A percentile compares a stretch with the other conserved stretches of the same genome.
These are phyloP conservation scores for Linnemannia elongata DNA, from an alignment of 192 early-diverging fungal species.

Conservation along the genomic window DNA sequence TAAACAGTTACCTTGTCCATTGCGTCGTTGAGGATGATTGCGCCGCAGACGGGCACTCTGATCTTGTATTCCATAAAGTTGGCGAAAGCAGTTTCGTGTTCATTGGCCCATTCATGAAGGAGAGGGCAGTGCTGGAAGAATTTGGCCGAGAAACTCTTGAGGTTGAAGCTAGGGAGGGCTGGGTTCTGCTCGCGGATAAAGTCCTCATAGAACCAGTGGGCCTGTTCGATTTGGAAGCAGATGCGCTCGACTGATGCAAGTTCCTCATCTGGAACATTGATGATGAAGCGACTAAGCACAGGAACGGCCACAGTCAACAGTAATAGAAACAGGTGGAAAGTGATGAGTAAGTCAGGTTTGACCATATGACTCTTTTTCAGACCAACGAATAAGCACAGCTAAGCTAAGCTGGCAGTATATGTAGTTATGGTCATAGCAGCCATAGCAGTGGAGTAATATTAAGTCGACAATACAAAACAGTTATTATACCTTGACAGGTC, in stretches of 20 bases:
- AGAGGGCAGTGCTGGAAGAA: slow-evolving; percentile 94
- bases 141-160: slow-evolving; percentile 86
- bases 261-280: slow-evolving; percentile 98
- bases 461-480: background rate
- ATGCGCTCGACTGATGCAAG: slow-evolving; percentile 94
- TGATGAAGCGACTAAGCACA: slow-evolving; percentile 88
- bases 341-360: background rate
- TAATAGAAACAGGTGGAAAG: background rate
- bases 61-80: slow-evolving; percentile 97
- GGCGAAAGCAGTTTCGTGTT: slow-evolving; percentile 90
- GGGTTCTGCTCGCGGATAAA: slow-evolving; percentile 92
- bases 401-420: too few relatives aligned
- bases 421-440: too few relatives aligned
- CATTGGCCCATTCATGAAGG: slow-evolving; percentile 87
- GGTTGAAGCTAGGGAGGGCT: slow-evolving; percentile 83
- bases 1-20: slow-evolving; percentile 74
- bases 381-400: background rate
- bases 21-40: slow-evolving; percentile 89
- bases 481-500: slow-evolving; percentile 84
- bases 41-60: slow-evolving; percentile 97
- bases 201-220: slow-evolving; percentile 99
- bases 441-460: background rate
- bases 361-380: slow-evolving; percentile 1
- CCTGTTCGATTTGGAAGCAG: slow-evolving; percentile 98
- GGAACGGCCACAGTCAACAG: background rate